Evolutionary conservation across 371 early-diverging fungal species (phyloP).

Genomic region (Mucor ambiguus): DNA sequence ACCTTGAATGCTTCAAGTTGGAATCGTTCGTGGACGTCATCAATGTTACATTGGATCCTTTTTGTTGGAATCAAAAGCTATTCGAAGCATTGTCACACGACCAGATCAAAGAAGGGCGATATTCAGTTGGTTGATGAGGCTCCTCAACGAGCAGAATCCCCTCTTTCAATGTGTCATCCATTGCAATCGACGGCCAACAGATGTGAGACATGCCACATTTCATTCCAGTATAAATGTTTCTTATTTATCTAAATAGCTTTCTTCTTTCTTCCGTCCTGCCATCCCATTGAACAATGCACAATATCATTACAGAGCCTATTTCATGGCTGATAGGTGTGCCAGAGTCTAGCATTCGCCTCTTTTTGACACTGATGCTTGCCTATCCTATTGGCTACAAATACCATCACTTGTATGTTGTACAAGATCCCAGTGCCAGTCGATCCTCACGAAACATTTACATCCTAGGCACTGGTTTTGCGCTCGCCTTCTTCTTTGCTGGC

Average conservation of each 20-base stretch:
- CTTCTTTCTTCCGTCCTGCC: background rate
- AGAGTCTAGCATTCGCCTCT: constrained; percentile 50
- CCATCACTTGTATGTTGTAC: constrained; percentile 26
- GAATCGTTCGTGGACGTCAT: background rate
- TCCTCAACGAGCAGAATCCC: no score
- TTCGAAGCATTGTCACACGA: background rate
- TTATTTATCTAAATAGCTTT: background rate
- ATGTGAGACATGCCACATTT: background rate
- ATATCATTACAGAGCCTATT: background rate
- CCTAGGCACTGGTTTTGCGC: constrained; percentile 47
- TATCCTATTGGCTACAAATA: constrained; percentile 45
- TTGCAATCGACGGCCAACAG: background rate
- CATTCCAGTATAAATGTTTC: background rate
- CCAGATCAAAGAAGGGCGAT: background rate
- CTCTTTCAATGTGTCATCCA: no score
- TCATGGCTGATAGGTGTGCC: constrained; percentile 48
- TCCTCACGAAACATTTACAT: constrained; percentile 54
- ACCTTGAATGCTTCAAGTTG: constrained; percentile 3
- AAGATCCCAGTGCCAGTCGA: constrained; percentile 33
- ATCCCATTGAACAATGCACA: background rate
- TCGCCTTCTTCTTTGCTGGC: constrained; percentile 62
- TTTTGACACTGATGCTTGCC: background rate
- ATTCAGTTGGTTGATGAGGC: no score
- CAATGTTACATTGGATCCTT: background rate
- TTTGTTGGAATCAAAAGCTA: background rate